Evolutionary conservation across 148 eudicot species (phyloP), one percentile per base, ranked within the genome.

Genomic region (Fagopyrum tataricum): DNA sequence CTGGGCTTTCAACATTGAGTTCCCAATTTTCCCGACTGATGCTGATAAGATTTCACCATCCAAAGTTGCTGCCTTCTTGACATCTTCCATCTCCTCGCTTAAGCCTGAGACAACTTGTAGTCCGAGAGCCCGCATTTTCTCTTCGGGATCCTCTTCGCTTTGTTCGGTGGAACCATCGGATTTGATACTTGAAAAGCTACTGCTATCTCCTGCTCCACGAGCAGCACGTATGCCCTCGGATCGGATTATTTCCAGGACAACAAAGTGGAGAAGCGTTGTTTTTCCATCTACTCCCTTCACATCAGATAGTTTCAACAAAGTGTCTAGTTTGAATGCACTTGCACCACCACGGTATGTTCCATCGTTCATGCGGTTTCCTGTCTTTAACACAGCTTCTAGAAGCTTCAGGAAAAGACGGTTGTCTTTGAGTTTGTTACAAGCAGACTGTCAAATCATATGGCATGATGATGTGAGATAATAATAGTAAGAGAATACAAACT

Each of bases 271-370:
- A 71, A 90, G 92, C 41, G 96, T 90, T 53, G 90, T 88, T 75
- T 90, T 90, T 72, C 92, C 89, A 75, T 90, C 96, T 23, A 85
- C 80, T 64, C 96, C 96, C 81, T 77, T 90, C 14, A 90, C 90
- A 73, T 90, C 96, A 17, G 96, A 86, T 71, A 90, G 53, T 82
- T 90, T 90, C 73, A 90, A 77, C 49, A 90, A 80, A 7, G 96
- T 90, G 78, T 90, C 92, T 61, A 90, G 86, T 74, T 88, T 90
- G 80, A 90, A 88, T 51, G 96, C 96, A 56, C 85, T 88, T 44
- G 96, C 96, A 46, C 89, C 87, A 17, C 96, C 96, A 59, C 96
- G 90, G 72, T 83, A 86, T 68, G 96, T 88, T 72, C 96, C 96
- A 64, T 72, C 85, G 56, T 90, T 90, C 96, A 90, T 90, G 71